Evolutionary conservation across 169 alveolate genomes (phyloP).

Genomic region (Cyclospora cayetanensis): DNA sequence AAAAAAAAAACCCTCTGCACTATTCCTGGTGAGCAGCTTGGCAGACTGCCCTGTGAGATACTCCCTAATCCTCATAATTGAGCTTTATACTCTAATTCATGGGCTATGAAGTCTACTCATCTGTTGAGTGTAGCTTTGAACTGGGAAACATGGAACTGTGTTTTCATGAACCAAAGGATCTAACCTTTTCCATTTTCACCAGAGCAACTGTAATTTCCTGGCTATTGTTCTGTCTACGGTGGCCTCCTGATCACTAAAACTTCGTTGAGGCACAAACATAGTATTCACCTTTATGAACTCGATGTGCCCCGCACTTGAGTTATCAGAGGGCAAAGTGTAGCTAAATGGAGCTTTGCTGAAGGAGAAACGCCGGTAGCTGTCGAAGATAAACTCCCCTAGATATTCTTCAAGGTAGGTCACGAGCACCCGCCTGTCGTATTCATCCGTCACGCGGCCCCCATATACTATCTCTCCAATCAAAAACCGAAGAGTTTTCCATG

Average conservation of each 20-base stretch:
- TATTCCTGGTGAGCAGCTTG: not conserved
- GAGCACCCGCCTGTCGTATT: slow-evolving; percentile 92
- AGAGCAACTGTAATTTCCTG: not conserved
- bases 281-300: slow-evolving; percentile 78
- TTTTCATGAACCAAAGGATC: not conserved
- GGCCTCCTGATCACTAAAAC: not conserved
- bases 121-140: not conserved
- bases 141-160: not conserved
- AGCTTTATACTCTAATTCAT: too few species aligned
- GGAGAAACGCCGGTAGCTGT: slow-evolving; percentile 89
- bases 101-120: too few species aligned
- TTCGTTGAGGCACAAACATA: not conserved
- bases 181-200: not conserved
- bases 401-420: slow-evolving; percentile 81
- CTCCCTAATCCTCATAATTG: too few species aligned
- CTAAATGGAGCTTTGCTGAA: slow-evolving; percentile 78
- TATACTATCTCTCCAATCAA: slow-evolving; percentile 95
- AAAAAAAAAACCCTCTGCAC: slow-evolving; percentile 72
- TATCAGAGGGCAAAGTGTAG: slow-evolving; percentile 83
- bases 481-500: slow-evolving; percentile 79
- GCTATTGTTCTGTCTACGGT: not conserved
- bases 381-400: slow-evolving; percentile 94
- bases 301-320: slow-evolving; percentile 80
- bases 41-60: not conserved
- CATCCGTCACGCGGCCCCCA: slow-evolving; percentile 97